These are phyloP conservation scores for Salix suchowensis DNA, from an alignment of 345 rosid species.

Conservation along the genomic window DNA sequence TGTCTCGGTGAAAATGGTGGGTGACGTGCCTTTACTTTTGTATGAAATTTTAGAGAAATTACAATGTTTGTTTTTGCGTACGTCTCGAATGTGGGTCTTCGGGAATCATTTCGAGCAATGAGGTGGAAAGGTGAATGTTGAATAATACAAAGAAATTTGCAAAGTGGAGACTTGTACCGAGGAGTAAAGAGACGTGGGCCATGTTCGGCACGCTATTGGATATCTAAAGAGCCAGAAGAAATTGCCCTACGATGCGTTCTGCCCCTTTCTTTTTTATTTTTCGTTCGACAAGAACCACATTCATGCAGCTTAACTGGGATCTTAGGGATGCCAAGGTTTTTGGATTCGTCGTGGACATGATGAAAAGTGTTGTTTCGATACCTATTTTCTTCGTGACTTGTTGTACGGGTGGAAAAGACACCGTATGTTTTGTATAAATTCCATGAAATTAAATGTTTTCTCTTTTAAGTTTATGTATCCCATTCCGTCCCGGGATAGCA, in stretches of 20 bases:
- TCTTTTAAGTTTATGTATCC: too few species aligned
- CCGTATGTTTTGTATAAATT: not conserved
- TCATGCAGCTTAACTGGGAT: not conserved
- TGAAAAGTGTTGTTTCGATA: not conserved
- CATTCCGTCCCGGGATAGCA: too few species aligned
- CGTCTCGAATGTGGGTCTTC: conserved; percentile 20
- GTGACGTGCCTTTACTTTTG: conserved; percentile 3
- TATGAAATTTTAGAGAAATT: conserved; percentile 1
- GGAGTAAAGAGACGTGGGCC: conserved; percentile 16
- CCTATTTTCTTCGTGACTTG: conserved; percentile 1
- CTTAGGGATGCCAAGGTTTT: not conserved
- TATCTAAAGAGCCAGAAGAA: conserved; percentile 10
- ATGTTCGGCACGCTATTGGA: conserved; percentile 1
- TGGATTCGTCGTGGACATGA: not conserved
- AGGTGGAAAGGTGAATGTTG: conserved; percentile 19
- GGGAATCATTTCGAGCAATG: conserved; percentile 33
- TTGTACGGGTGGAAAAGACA: not conserved
- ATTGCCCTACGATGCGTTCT: conserved; percentile 16
- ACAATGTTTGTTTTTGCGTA: not conserved
- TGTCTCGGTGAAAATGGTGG: conserved; percentile 1
- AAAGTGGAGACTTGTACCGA: conserved; percentile 27
- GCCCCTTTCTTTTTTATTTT: not conserved
- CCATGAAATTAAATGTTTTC: not conserved
- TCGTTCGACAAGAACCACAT: conserved; percentile 1
- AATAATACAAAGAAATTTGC: conserved; percentile 21